phyloP scores from a whole-genome alignment of 179 eudicot species.

The Amaranthus tricolor region DNA sequence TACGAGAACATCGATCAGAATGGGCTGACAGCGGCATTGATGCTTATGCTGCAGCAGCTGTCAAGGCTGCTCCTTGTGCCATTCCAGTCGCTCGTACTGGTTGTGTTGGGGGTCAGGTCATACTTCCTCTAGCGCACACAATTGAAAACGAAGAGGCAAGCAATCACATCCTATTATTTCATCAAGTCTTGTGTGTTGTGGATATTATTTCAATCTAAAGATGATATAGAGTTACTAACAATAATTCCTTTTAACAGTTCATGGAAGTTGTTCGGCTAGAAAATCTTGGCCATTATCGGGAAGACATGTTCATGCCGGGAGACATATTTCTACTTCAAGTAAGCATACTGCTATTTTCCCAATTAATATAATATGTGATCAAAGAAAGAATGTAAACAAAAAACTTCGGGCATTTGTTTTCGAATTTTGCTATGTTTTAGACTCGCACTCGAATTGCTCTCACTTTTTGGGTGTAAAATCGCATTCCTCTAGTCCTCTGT shows the following conservation, averaged over 20 bases:
- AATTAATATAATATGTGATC: too few relatives aligned
- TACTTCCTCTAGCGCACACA: conserved; percentile 97
- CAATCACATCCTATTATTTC: background rate
- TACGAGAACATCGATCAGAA: conserved; percentile 95
- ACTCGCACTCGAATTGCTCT: too few relatives aligned
- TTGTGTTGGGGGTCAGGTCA: conserved; percentile 88
- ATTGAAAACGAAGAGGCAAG: conserved; percentile 94
- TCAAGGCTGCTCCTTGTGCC: conserved; percentile 71
- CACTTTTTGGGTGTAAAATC: too few relatives aligned
- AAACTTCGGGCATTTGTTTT: too few relatives aligned
- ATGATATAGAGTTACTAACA: background rate
- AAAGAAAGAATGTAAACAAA: too few relatives aligned
- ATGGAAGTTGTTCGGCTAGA: conserved; percentile 57
- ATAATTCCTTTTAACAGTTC: conserved; percentile 33
- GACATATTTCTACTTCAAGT: conserved; percentile 48
- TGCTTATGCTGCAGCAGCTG: conserved; percentile 85
- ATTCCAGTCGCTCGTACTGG: conserved; percentile 73
- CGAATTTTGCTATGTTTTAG: too few relatives aligned
- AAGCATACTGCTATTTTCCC: conserved; percentile 9
- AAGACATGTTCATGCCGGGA: conserved; percentile 52
- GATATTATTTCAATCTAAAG: background rate
- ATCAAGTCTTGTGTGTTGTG: background rate
- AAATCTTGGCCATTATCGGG: conserved; percentile 43
- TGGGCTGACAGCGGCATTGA: conserved; percentile 97
- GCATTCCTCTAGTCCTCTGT: too few relatives aligned